Percentiles rank a stretch among this genome's conserved stretches.
These are phyloP conservation scores for Aspergillus aculeatinus DNA, from an alignment of 2,329 filamentous ascomycete species.

Conservation along the genomic window DNA sequence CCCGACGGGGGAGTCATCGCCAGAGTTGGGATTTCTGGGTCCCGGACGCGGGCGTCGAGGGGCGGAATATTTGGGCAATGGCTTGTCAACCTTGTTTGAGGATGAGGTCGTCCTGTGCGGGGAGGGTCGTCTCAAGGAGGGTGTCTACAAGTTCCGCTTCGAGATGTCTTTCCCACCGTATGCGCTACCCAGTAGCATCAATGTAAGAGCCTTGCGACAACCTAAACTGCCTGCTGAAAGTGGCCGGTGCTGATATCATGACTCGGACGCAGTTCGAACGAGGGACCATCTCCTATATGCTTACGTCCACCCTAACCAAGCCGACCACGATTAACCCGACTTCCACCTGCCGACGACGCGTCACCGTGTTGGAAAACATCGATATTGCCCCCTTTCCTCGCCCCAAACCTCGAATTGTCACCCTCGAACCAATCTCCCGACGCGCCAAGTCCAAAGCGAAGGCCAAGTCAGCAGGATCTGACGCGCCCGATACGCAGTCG, in stretches of 20 bases:
- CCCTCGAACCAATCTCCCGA: constrained; percentile 80
- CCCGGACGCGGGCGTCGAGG: constrained; percentile 54
- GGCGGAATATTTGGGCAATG: constrained; percentile 61
- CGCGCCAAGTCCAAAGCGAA: constrained; percentile 60
- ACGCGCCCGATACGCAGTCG: constrained; percentile 46
- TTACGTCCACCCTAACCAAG: constrained; percentile 84
- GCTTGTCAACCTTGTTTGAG: constrained; percentile 63
- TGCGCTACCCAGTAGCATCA: constrained; percentile 78
- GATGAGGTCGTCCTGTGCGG: constrained; percentile 65
- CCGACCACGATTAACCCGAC: constrained; percentile 83
- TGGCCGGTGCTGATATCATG: neutral
- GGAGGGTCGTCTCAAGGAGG: constrained; percentile 62
- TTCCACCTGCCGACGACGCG: constrained; percentile 74
- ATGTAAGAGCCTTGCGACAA: constrained; percentile 60
- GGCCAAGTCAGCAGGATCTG: constrained; percentile 47
- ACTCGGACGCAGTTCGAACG: constrained; percentile 73
- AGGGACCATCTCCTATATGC: constrained; percentile 86
- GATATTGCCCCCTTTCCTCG: constrained; percentile 75
- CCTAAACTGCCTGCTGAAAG: neutral
- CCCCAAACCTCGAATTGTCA: constrained; percentile 79
- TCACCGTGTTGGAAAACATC: constrained; percentile 76
- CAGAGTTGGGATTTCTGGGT: constrained; percentile 51
- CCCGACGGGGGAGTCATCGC: constrained; percentile 54
- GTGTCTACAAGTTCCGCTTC: constrained; percentile 66
- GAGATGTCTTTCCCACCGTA: constrained; percentile 61